A percentile compares a stretch with the other conserved stretches of the same genome.
Conservation (phyloP, 345 rosid species). For the Jatropha curcas region DNA sequence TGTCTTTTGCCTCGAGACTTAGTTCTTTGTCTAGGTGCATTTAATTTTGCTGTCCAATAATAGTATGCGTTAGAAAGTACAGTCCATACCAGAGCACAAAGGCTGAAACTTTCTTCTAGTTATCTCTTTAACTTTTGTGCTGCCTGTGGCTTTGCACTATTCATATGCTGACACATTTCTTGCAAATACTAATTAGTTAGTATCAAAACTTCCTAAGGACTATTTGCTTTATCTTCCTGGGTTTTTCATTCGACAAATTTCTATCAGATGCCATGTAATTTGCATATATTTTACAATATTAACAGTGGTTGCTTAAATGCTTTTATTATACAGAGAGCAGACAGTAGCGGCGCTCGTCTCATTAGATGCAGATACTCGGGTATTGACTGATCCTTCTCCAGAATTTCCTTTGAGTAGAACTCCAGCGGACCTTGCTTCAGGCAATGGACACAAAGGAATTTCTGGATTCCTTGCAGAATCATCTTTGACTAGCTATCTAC, state of each 20-base stretch:
- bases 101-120: background rate
- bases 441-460: slow-evolving; percentile 84
- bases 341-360: slow-evolving; percentile 76
- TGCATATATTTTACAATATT: slow-evolving; percentile 10
- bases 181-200: background rate
- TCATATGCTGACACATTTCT: background rate
- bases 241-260: background rate
- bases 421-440: slow-evolving; percentile 90
- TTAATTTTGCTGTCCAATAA: no score
- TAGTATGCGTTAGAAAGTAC: no score
- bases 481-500: slow-evolving; percentile 66
- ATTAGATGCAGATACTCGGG: slow-evolving; percentile 71
- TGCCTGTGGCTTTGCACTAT: background rate
- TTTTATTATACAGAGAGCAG: slow-evolving; percentile 63
- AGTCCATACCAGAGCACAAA: no score
- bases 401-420: slow-evolving; percentile 76
- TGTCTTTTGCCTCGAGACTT: background rate
- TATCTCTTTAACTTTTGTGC: background rate
- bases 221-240: background rate
- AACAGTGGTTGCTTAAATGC: background rate
- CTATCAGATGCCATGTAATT: background rate
- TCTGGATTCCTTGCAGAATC: slow-evolving; percentile 94
- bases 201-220: background rate
- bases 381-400: slow-evolving; percentile 76
- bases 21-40: no score